These are phyloP conservation scores for Aspergillus sp. DNA, from an alignment of 2,329 filamentous ascomycete species.

Conservation along the genomic window DNA sequence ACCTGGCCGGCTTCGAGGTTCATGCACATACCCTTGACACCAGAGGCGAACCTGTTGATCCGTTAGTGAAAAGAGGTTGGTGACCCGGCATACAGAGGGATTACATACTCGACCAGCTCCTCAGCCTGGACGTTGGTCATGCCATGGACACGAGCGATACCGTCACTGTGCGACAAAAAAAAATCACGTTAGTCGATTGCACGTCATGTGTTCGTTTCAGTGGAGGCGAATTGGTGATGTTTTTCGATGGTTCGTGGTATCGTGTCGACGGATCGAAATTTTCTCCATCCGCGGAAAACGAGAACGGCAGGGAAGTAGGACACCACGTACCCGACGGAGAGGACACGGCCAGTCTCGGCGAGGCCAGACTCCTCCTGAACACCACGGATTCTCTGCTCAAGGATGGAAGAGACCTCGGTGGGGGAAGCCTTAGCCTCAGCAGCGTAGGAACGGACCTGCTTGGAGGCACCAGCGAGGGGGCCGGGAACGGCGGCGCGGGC, in stretches of 20 bases:
- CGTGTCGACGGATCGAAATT: conserved; percentile 27
- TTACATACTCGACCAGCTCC: conserved; percentile 96
- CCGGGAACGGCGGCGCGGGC: conserved; percentile 82
- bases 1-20: conserved; percentile 99
- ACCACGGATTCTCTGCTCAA: conserved; percentile 98
- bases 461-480: conserved; percentile 67
- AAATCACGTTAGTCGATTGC: conserved; percentile 17
- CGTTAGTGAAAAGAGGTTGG: conserved; percentile 23
- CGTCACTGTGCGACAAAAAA: conserved; percentile 69
- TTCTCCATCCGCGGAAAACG: conserved; percentile 22
- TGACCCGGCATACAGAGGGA: conserved; percentile 11
- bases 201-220: not conserved
- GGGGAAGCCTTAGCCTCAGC: conserved; percentile 90
- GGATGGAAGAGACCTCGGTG: conserved; percentile 98
- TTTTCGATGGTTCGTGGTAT: conserved; percentile 29
- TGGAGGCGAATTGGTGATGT: conserved; percentile 17
- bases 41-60: conserved; percentile 82
- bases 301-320: conserved; percentile 1
- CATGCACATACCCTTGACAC: conserved; percentile 99
- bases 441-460: conserved; percentile 83
- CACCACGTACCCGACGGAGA: conserved; percentile 90
- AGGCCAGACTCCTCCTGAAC: conserved; percentile 95
- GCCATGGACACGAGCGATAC: conserved; percentile 99
- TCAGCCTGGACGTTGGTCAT: conserved; percentile 99
- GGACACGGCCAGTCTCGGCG: conserved; percentile 97